Evolutionary conservation across 345 rosid genomes (phyloP), one percentile per base, ranked within the genome.

Genomic region (Arabidopsis suecica): DNA sequence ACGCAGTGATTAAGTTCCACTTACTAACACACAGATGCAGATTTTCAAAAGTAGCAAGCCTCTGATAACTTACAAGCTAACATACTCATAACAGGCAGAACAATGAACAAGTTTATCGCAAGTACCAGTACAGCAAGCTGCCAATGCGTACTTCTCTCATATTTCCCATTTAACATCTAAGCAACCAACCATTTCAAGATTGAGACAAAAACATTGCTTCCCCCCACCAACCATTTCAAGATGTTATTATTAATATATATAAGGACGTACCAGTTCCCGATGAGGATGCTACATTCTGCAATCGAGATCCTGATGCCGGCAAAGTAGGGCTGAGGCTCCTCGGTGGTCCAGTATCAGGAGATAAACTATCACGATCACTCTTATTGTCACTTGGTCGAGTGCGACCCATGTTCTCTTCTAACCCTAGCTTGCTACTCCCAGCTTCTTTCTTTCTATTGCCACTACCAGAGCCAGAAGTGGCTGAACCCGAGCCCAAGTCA

Each of bases 221-320:
- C 65, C 20, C 28, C 59, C 28, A 42, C 13, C 68, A 28, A 42
- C 41, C 32, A 61, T 68, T 62, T 61, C 12, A 68, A 63, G 69
- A 75, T 38, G 68, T 58, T 33, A 59, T 58, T 33, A 59, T 2
- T 44, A 30, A 54, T 6, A 42, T 6, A 42, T 40, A 11, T 3
- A 54, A 42, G 28, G 18, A 54, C 71, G 41, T 56, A 74, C 97
- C 98, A 75, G 84, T 74, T 76, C 81, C 90, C 1, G 87, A 83
- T 5, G 96, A 91, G 33, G 93, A 80, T 49, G 89, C 96, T 12
- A 80, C 93, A 65, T 85, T 86, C 79, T 80, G 87, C 74, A 87
- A 79, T 48, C 82, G 85, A 2, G 90, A 81, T 73, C 78, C 83
- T 11, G 84, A 79, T 47, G 61, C 81, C 36, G 65, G 86, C 82